phyloP scores from a whole-genome alignment of 139 green algal genomes.

The Ettlia oleoabundans region DNA sequence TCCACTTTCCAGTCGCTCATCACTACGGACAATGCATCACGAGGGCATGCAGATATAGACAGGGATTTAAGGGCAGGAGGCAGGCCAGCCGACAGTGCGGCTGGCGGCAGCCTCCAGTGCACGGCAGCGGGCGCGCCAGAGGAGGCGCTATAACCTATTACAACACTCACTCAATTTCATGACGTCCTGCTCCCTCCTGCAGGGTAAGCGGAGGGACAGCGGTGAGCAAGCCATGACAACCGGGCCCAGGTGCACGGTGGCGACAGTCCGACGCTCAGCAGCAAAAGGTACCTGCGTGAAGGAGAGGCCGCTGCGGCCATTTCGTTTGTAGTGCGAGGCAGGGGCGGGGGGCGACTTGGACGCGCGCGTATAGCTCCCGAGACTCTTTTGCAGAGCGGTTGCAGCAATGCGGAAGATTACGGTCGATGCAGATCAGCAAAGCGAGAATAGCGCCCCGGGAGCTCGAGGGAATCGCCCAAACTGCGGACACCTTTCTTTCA shows the following conservation, averaged over 20 bases:
- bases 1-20: slow-evolving; percentile 99
- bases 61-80: background rate
- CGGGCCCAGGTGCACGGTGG: background rate
- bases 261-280: background rate
- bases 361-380: too few species aligned
- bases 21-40: slow-evolving; percentile 68
- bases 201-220: background rate
- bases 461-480: too few species aligned
- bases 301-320: slow-evolving; percentile 23
- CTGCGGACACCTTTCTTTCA: too few species aligned
- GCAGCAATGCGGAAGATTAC: too few species aligned
- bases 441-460: too few species aligned
- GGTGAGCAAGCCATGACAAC: background rate
- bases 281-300: slow-evolving; percentile 17
- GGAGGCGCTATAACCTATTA: too few species aligned
- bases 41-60: background rate
- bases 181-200: slow-evolving; percentile 66
- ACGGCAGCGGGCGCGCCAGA: too few species aligned
- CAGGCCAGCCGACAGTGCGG: background rate
- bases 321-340: too few species aligned
- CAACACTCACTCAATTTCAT: slow-evolving; percentile 89
- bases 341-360: too few species aligned
- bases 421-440: too few species aligned
- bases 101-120: background rate
- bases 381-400: too few species aligned